Conservation (phyloP, 768 basidiomycete genomes). For the Symmetrospora coprosmae region DNA sequence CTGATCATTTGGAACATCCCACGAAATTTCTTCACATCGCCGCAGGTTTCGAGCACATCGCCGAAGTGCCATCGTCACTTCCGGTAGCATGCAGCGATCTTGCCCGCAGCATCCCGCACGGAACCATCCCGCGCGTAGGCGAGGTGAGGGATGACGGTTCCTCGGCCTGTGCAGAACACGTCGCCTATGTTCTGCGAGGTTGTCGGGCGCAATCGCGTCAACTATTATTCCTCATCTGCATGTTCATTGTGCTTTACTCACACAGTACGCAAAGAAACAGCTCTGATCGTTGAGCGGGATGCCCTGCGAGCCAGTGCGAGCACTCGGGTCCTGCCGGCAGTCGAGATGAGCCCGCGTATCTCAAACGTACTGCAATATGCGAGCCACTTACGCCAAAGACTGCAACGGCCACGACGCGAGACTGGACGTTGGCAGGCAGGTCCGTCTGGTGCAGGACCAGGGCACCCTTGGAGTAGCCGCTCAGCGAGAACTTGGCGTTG, state of each 20-base stretch:
- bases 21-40: too few relatives aligned
- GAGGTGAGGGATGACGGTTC: conserved; percentile 10
- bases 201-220: too few relatives aligned
- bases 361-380: background rate
- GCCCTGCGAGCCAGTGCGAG: background rate
- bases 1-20: too few relatives aligned
- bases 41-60: too few relatives aligned
- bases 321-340: conserved; percentile 19
- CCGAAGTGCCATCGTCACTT: too few relatives aligned
- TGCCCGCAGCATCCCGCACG: background rate
- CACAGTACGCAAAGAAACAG: background rate
- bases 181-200: background rate
- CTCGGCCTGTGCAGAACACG: conserved; percentile 17
- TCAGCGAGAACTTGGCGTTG: conserved; percentile 11
- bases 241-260: too few relatives aligned
- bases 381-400: conserved; percentile 9
- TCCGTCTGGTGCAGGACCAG: conserved; percentile 8
- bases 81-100: conserved; percentile 17
- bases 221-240: background rate
- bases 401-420: background rate
- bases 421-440: background rate
- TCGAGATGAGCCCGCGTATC: too few relatives aligned
- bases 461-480: conserved; percentile 19
- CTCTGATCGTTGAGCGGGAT: background rate
- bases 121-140: conserved; percentile 17